Base-by-base conservation (phyloP, 2,329 filamentous ascomycete genomes). In the Delphinella strobiligena region DNA sequence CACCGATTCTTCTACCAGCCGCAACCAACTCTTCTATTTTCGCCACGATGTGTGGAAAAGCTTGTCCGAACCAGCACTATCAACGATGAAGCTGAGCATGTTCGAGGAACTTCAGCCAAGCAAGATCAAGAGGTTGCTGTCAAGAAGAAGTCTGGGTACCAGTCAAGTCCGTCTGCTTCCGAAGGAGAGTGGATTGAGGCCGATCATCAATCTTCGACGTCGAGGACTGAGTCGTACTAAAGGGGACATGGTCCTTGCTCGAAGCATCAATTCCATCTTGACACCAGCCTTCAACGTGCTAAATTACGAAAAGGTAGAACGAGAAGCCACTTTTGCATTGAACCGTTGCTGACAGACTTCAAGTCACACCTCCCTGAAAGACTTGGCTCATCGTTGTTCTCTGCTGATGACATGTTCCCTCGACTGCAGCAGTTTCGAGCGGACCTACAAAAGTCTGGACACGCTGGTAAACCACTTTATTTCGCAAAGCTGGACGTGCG, bases 401-500 rank as follows among this genome's bases (percentile, higher is more conserved):
- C 84, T 0, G 75, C 91, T 2, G 74, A 78, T 2, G 86, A 93
- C 39, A 77, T 98, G 31, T 86, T 91, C 50, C 63, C 67, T 10
- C 78, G 77, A 15, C 61, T 98, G 16, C 82, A 80, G 45, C 51
- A 48, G 0, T 96, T 93, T 63, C 81, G 80, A 47, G 51, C 60
- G 2, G 59, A 48, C 1, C 55, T 82, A 9, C 34, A 48, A 18
- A 38, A 54, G 22, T 52, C 56, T 17, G 59, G 61, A 0, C 42
- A 59, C 1, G 46, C 47, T 0, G 50, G 60, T 0, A 51, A 54
- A 7, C 66, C 60, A 4, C 61, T 95, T 1, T 96, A 83, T 60
- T 93, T 96, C 60, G 88, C 80, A 44, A 98, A 98, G 56, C 68
- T 93, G 10, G 91, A 98, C 54, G 88, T 98, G 15, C 75, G 84